Percentiles rank a stretch among this genome's conserved stretches.
phyloP scores from a whole-genome alignment of 2,329 filamentous ascomycete species.

The Aureobasidium sp. region DNA sequence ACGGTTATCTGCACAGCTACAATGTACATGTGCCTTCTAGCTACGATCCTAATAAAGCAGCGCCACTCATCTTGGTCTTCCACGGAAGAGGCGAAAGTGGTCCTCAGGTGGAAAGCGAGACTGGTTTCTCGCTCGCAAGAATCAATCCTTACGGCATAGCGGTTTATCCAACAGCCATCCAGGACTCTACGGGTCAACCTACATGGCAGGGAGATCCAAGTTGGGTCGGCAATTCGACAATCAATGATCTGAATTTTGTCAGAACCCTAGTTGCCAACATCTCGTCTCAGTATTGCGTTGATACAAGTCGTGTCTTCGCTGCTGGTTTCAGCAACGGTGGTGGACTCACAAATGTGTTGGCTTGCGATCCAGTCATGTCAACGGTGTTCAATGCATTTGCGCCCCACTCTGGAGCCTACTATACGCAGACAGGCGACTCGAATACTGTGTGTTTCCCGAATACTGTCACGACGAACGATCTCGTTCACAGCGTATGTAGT shows the following conservation, averaged over 20 bases:
- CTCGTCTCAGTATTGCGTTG: constrained; percentile 35
- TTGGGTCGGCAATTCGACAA: constrained; percentile 28
- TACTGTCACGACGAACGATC: constrained; percentile 18
- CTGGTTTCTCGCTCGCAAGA: constrained; percentile 38
- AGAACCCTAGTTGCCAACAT: constrained; percentile 35
- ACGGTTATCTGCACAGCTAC: constrained; percentile 30
- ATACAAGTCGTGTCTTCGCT: constrained; percentile 38
- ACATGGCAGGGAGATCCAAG: constrained; percentile 37
- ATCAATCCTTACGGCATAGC: constrained; percentile 40
- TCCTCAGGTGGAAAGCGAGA: constrained; percentile 34
- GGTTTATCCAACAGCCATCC: constrained; percentile 38
- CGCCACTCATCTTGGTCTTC: constrained; percentile 43
- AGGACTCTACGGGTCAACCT: constrained; percentile 18
- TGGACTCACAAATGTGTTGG: constrained; percentile 40
- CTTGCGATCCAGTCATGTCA: constrained; percentile 38
- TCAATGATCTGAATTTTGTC: constrained; percentile 38
- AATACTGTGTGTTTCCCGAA: constrained; percentile 18
- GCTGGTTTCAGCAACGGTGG: constrained; percentile 50
- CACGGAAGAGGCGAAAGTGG: constrained; percentile 38
- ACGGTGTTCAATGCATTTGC: constrained; percentile 42
- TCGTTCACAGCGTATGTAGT: constrained; percentile 19
- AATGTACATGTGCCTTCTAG: constrained; percentile 33
- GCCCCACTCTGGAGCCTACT: constrained; percentile 40
- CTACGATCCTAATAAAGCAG: constrained; percentile 33
- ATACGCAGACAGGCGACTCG: constrained; percentile 26